These are phyloP conservation scores for Tetrahymena malaccensis DNA, from an alignment of 73 alveolate species.

Conservation along the genomic window DNA sequence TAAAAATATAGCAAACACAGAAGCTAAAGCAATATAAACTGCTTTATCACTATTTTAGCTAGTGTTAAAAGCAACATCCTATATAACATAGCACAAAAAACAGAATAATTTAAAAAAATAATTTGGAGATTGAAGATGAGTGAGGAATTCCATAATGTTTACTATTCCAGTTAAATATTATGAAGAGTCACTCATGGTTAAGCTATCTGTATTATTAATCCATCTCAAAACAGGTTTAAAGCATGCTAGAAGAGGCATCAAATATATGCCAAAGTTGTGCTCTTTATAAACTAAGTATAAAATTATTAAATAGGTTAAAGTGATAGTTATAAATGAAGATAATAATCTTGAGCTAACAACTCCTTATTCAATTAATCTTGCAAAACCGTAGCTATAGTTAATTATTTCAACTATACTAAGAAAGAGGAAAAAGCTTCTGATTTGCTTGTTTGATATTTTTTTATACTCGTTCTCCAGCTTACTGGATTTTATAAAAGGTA, in stretches of 20 bases:
- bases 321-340: neutral
- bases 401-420: neutral
- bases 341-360: neutral
- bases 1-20: neutral
- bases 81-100: neutral
- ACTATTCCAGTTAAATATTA: neutral
- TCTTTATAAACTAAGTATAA: neutral
- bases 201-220: neutral
- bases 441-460: neutral
- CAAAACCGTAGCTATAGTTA: neutral
- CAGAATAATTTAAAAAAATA: neutral
- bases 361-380: neutral
- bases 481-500: neutral
- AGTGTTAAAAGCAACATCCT: neutral
- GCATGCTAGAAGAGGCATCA: neutral
- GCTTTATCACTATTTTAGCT: neutral
- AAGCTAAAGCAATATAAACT: neutral
- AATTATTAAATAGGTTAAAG: neutral
- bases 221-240: neutral
- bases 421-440: neutral
- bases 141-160: neutral
- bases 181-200: neutral
- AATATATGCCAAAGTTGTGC: neutral
- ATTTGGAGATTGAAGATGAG: neutral
- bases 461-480: neutral